These are phyloP conservation scores for Serendipita sp. DNA, from an alignment of 1,284 basidiomycete species.

Conservation along the genomic window DNA sequence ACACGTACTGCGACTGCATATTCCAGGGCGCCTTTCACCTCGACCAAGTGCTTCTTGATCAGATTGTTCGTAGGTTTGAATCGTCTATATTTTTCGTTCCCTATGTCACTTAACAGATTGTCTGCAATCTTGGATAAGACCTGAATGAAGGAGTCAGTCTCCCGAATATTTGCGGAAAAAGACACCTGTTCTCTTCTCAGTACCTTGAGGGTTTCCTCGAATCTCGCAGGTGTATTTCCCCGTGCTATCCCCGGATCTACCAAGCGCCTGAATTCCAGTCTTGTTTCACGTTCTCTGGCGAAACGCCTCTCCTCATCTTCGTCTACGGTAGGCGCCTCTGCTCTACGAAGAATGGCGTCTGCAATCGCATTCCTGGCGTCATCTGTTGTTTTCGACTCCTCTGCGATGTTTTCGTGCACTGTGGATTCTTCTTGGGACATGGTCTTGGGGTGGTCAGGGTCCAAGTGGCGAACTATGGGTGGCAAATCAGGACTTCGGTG, in stretches of 20 bases:
- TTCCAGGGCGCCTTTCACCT: conserved; percentile 53
- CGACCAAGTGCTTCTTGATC: conserved; percentile 44
- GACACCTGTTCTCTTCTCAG: conserved; percentile 27
- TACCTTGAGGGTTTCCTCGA: conserved; percentile 42
- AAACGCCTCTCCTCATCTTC: conserved; percentile 26
- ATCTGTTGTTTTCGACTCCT: background rate
- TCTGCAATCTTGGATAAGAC: conserved; percentile 53
- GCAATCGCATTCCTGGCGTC: background rate
- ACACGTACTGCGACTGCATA: conserved; percentile 53
- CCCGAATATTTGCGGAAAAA: conserved; percentile 12
- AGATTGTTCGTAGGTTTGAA: conserved; percentile 60
- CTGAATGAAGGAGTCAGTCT: conserved; percentile 24
- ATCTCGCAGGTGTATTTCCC: conserved; percentile 34
- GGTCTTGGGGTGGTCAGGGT: background rate
- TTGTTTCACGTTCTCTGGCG: conserved; percentile 43
- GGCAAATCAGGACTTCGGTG: background rate
- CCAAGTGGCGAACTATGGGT: background rate
- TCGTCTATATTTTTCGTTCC: conserved; percentile 50
- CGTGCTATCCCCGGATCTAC: conserved; percentile 64
- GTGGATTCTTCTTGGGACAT: background rate
- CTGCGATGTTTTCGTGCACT: background rate
- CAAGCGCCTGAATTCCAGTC: conserved; percentile 55
- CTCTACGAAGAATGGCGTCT: background rate
- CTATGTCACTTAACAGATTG: conserved; percentile 54
- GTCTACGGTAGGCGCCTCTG: conserved; percentile 14